A percentile compares a stretch with the other conserved stretches of the same genome.
phyloP scores from a whole-genome alignment of 768 basidiomycete species.

The Kwoniella sp. region DNA sequence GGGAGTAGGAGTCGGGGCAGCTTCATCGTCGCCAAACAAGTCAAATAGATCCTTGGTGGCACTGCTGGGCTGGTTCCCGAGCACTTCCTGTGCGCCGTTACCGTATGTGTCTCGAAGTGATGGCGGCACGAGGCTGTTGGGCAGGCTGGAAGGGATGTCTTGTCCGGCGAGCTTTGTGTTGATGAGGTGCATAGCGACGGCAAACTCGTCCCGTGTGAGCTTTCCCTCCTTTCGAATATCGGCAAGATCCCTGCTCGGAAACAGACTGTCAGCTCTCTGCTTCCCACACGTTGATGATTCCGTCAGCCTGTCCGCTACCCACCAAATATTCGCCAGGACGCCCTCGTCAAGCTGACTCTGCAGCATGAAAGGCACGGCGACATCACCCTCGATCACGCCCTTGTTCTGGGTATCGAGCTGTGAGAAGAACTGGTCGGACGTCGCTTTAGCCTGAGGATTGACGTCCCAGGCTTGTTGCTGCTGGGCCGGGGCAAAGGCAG shows the following conservation, averaged over 20 bases:
- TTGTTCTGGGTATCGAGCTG: conserved; percentile 67
- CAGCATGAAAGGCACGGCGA: conserved; percentile 92
- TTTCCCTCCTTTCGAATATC: conserved; percentile 83
- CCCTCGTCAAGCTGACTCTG: conserved; percentile 79
- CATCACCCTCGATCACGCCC: conserved; percentile 85
- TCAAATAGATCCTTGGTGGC: conserved; percentile 51
- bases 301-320: too few relatives aligned
- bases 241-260: conserved; percentile 85
- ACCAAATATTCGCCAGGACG: conserved; percentile 88
- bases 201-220: conserved; percentile 86
- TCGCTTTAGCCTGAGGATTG: conserved; percentile 69
- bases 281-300: background rate
- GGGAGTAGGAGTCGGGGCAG: conserved; percentile 18
- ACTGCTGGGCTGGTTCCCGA: conserved; percentile 40
- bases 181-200: conserved; percentile 91
- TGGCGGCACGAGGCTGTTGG: conserved; percentile 73
- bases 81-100: conserved; percentile 40
- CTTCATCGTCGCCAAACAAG: conserved; percentile 37
- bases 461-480: conserved; percentile 67
- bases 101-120: conserved; percentile 58
- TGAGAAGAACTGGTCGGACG: conserved; percentile 73
- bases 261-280: background rate
- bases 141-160: conserved; percentile 63
- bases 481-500: conserved; percentile 4
- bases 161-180: conserved; percentile 75